Conservation (phyloP, 805 yeast species). For the Candida oleophila region DNA sequence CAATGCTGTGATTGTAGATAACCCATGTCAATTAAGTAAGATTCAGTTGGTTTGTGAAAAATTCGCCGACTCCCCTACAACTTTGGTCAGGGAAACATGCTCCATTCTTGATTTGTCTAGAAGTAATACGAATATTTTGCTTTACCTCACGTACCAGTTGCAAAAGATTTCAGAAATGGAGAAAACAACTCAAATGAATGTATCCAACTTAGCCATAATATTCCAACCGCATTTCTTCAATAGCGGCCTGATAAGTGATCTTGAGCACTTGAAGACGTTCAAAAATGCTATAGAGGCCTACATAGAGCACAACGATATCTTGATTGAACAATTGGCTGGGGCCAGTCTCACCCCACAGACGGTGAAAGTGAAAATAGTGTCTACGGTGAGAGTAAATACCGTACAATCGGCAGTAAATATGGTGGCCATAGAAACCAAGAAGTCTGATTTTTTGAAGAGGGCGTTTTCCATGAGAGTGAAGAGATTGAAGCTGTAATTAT, state of each 20-base stretch:
- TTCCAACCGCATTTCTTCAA: constrained; percentile 31
- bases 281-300: not conserved
- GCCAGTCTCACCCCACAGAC: not conserved
- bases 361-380: constrained; percentile 1
- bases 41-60: not conserved
- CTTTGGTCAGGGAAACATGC: not conserved
- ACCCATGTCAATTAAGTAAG: not conserved
- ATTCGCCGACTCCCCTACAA: not conserved
- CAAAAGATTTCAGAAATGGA: constrained; percentile 14
- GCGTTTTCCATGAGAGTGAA: constrained; percentile 17
- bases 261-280: not conserved
- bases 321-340: not conserved
- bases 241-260: constrained; percentile 11
- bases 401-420: constrained; percentile 1
- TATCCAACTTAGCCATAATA: constrained; percentile 26
- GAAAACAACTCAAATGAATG: constrained; percentile 26
- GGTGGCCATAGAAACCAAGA: constrained; percentile 1
- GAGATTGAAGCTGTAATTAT: not conserved
- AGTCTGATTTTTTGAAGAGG: constrained; percentile 12
- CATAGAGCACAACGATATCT: not conserved
- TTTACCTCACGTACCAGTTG: constrained; percentile 17
- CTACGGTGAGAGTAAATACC: not conserved
- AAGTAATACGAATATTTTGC: constrained; percentile 11
- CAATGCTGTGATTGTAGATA: not conserved
- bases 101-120: not conserved